phyloP scores from a whole-genome alignment of 441 rosid genomes.

The Populus hybrid region DNA sequence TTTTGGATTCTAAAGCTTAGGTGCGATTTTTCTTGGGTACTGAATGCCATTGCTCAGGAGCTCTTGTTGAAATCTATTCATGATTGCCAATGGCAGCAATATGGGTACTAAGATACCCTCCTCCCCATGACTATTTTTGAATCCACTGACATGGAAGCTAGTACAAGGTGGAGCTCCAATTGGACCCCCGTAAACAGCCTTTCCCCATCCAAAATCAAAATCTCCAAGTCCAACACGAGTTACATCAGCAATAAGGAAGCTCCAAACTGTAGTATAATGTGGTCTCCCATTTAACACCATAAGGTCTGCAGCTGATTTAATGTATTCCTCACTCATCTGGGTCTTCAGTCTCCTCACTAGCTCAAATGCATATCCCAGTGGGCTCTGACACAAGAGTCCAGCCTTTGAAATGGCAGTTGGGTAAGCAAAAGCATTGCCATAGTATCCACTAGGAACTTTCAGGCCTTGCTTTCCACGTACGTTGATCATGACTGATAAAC shows the following conservation, averaged over 20 bases:
- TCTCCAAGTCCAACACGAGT: background rate
- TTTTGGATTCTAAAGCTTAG: too few relatives aligned
- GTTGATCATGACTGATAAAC: too few relatives aligned
- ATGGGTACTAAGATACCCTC: background rate
- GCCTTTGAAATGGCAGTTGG: background rate
- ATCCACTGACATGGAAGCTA: background rate
- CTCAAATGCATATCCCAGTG: slow-evolving; percentile 4
- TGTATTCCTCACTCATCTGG: background rate
- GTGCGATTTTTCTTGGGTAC: too few relatives aligned
- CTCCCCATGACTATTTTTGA: slow-evolving; percentile 3
- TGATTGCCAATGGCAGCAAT: background rate
- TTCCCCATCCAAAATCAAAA: slow-evolving; percentile 17
- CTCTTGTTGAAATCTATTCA: slow-evolving; percentile 2
- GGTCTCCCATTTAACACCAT: slow-evolving; percentile 10
- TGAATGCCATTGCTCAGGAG: background rate
- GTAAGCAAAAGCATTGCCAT: too few relatives aligned
- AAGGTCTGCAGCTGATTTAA: background rate
- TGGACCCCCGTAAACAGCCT: slow-evolving; percentile 3
- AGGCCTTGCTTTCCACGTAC: too few relatives aligned
- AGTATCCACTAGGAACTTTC: too few relatives aligned
- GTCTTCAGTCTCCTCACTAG: background rate
- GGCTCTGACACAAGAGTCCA: background rate
- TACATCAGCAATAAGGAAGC: background rate
- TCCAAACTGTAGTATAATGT: background rate
- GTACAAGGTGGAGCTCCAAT: background rate